Evolutionary conservation across 2,329 filamentous ascomycete genomes (phyloP), one percentile per base, ranked within the genome.

Genomic region (Scorias spongiosa): DNA sequence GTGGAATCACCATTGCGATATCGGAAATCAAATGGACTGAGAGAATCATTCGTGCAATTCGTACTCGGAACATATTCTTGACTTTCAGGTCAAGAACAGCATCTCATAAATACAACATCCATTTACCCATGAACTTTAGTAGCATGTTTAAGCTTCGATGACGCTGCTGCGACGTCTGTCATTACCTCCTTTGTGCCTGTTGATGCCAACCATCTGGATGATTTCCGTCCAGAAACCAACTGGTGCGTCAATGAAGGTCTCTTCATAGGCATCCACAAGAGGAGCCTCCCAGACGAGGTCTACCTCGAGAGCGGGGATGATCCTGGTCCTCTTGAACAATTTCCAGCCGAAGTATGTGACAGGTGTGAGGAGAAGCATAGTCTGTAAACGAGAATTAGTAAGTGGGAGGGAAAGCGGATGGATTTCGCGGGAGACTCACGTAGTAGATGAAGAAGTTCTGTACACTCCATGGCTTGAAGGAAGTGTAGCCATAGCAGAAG

Each of bases 251-350:
- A 63, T 41, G 50, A 80, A 72, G 14, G 63, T 64, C 8, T 61
- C 65, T 56, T 77, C 74, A 48, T 78, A 78, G 0, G 66, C 67
- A 46, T 80, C 76, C 44, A 80, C 73, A 17, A 66, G 52, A 17
- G 74, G 75, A n/a, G 69, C 64, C 52, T 80, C 69, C 75, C 75
- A 75, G 37, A 76, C 63, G 12, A 80, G 64, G 53, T 81, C 76
- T 2, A 70, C 68, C 54, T 81, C 71, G 5, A 65, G 56, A 0
- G 77, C 64, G 2, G 62, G 61, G 14, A 78, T 64, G 42, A 73
- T 63, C 46, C 67, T 68, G 1, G 78, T 82, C 45, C 65, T 66
- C 63, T 78, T 75, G 57, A 76, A 15, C 1, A 82, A 7, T 62
- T 84, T 84, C 76, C 77, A 84, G 52, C 66, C 66, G 15, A 70